Evolutionary conservation across 352 stramenopile species (phyloP), one percentile per base, ranked within the genome.

Genomic region (Pythium volutum): DNA sequence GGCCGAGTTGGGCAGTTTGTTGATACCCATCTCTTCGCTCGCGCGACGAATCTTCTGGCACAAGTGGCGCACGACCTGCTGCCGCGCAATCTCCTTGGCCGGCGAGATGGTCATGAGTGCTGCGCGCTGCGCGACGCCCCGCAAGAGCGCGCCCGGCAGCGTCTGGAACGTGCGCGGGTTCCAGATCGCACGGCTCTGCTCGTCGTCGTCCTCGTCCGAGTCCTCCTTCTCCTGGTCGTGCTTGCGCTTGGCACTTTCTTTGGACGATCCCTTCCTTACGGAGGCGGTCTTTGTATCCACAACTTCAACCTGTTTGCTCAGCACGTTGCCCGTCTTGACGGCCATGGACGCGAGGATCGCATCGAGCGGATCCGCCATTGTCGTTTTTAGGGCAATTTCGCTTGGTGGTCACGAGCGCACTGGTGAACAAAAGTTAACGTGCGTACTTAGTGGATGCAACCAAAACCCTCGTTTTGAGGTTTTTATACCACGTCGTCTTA

Each of bases 301-400:
- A 4, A 55, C 48, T 6, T 15, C 49, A 15, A 61, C 52, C 18
- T 64, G 65, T 25, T 33, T 31, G 27, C 16, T 58, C 4, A 72
- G 65, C 22, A 74, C 81, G 55, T 95, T 91, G 72, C 83, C 83
- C 29, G 81, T 95, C 63, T 84, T 77, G 39, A 62, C 61, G 42
- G 85, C 78, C 85, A 93, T 95, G 9, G 82, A 90, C 70, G 77
- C 83, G 50, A 95, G 68, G 66, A 95, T 92, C 45, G 79, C 77
- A 15, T 91, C 81, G 51, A 92, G 59, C 49, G 79, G 69, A 61
- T 91, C 81, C 61, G 23, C 31, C 59, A 63, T 62, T n/a, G 39
- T 66, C 4, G n/a, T 48, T 20, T 12, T 12, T 52, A 9, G 25
- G n/a, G 38, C n/a, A 18, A 31, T 26, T 45, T 42, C 34, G 8